Percentiles rank a stretch among this genome's conserved stretches.
Evolutionary conservation across 495 filamentous ascomycete species (phyloP).

Genomic region (Astrocystis sublimbata): DNA sequence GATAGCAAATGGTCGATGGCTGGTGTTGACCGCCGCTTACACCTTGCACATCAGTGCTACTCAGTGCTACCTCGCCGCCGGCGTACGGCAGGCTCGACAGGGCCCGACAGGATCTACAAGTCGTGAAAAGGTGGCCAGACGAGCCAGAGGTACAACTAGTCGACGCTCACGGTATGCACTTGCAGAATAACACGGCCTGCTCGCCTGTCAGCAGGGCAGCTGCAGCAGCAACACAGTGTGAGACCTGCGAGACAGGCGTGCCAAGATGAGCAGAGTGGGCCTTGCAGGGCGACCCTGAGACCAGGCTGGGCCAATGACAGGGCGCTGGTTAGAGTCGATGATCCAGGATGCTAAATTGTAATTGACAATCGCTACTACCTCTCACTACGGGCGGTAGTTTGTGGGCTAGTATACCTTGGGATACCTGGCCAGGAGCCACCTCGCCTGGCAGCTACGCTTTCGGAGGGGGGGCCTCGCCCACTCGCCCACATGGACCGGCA

Average conservation of each 20-base stretch:
- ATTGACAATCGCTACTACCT: constrained; percentile 14
- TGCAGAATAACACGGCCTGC: background rate
- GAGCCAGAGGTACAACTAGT: too few species aligned
- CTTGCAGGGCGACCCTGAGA: background rate
- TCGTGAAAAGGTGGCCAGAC: too few species aligned
- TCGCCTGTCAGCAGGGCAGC: too few species aligned
- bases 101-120: too few species aligned
- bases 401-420: too few species aligned
- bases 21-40: background rate
- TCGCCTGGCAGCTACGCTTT: too few species aligned
- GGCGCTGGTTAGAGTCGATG: background rate
- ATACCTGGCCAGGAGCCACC: too few species aligned
- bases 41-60: background rate
- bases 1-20: too few species aligned
- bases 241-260: background rate
- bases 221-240: background rate
- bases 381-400: too few species aligned
- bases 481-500: constrained; percentile 1
- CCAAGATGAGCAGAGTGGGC: constrained; percentile 1
- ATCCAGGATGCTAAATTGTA: constrained; percentile 5
- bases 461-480: too few species aligned
- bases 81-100: background rate
- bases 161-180: background rate
- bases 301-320: background rate
- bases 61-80: background rate